Evolutionary conservation across 140 eudicot species (phyloP).

Genomic region (Cichorium intybus): DNA sequence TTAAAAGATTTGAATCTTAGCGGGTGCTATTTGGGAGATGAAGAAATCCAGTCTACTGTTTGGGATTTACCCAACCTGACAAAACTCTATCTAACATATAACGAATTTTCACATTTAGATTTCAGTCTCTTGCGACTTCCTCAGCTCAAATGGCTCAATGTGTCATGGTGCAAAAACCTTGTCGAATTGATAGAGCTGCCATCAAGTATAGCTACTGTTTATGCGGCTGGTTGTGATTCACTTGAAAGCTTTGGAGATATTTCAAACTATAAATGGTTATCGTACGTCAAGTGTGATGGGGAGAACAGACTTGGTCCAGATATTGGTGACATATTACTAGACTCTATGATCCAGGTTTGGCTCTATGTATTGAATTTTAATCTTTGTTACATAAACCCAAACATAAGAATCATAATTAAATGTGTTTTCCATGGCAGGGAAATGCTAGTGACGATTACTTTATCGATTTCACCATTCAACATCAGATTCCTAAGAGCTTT

Average conservation of each 20-base stretch:
- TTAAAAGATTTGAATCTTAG: constrained; percentile 15
- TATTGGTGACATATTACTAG: not conserved
- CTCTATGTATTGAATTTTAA: too few relatives aligned
- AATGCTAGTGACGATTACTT: not conserved
- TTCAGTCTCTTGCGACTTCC: not conserved
- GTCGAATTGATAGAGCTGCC: not conserved
- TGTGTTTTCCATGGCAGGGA: not conserved
- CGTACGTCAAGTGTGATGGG: not conserved
- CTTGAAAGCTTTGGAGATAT: not conserved
- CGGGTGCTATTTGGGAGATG: constrained; percentile 3
- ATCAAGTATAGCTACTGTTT: not conserved
- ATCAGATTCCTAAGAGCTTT: not conserved
- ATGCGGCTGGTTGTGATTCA: not conserved
- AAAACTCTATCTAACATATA: constrained; percentile 15
- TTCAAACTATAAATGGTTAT: constrained; percentile 4
- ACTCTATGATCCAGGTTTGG: constrained; percentile 8
- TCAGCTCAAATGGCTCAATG: not conserved
- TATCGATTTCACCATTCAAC: not conserved
- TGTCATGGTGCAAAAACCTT: not conserved
- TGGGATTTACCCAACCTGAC: constrained; percentile 2
- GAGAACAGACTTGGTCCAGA: not conserved
- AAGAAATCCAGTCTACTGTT: constrained; percentile 5
- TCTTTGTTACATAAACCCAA: too few relatives aligned
- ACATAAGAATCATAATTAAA: not conserved
- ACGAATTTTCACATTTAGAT: constrained; percentile 4